Base-by-base conservation (phyloP, 228 moss, liverwort and hornwort species). In the Sphagnum magellanicum region DNA sequence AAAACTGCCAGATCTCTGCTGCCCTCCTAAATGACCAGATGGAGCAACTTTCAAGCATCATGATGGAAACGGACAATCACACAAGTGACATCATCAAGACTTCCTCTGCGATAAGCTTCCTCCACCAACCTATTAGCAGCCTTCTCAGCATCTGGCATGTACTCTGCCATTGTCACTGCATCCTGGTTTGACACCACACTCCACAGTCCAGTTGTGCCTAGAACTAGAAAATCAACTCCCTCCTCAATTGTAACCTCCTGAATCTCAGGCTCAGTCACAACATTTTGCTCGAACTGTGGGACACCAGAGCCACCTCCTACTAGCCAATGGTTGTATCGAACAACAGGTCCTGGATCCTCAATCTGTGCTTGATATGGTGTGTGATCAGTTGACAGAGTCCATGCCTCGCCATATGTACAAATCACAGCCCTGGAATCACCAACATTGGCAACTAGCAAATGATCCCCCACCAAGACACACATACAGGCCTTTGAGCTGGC, bases 161-260 rank as follows among this genome's bases (percentile, higher is more conserved):
- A 60, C 57, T 84, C 77, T 60, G 78, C 84, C 77, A 84, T 84
- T 2, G 77, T 77, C 0, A 81, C 81, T 79, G 32, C 32, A 32
- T 32, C 94, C 94, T 95, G 90, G 67, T 95, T 95, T 10, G 88
- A 77, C 11, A 95, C 88, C 9, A 95, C 95, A 83, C 92, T 92
- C 95, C 95, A 95, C 6, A 95, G 72, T 8, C 95, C 95, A 74
- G 92, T 92, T 79, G 92, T 95, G 7, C 92, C 95, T 50, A 95
- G 85, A 67, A 95, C 80, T 80, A 95, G 80, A 79, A 95, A 95
- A 67, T 92, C 95, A 17, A 90, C 90, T 5, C 81, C 83, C 64
- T 75, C 81, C 72, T 77, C 83, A 55, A 95, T 92, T 0, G 49
- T 65, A 77, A 71, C 75, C 74, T 92, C 95, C 81, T 84, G 84